Evolutionary conservation across 768 basidiomycete genomes (phyloP).

Genomic region (Daedalea quercina): DNA sequence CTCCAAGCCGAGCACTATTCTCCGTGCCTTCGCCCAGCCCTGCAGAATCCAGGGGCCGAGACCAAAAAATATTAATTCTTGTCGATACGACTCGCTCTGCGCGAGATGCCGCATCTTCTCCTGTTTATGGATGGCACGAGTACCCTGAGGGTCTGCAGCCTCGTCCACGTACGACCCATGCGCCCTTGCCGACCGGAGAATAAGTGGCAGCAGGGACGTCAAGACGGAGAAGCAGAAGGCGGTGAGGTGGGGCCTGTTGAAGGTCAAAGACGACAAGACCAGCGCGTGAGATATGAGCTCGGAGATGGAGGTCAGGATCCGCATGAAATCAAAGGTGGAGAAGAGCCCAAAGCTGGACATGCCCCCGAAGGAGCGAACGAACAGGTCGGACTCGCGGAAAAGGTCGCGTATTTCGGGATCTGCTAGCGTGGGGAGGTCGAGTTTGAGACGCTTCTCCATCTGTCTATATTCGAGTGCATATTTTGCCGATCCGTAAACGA

Average conservation of each 20-base stretch:
- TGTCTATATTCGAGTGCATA: slow-evolving; percentile 76
- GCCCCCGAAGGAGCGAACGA: slow-evolving; percentile 75
- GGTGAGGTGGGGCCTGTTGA: slow-evolving; percentile 43
- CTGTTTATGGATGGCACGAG: slow-evolving; percentile 59
- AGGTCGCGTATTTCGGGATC: slow-evolving; percentile 71
- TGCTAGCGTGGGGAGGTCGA: slow-evolving; percentile 74
- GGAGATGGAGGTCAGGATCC: slow-evolving; percentile 61
- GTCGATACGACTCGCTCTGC: slow-evolving; percentile 68
- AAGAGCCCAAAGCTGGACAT: slow-evolving; percentile 69
- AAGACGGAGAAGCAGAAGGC: slow-evolving; percentile 54
- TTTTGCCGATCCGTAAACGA: slow-evolving; percentile 67
- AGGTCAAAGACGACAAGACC: slow-evolving; percentile 60
- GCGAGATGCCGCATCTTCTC: slow-evolving; percentile 72
- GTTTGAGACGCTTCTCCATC: slow-evolving; percentile 66
- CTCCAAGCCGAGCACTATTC: slow-evolving; percentile 52
- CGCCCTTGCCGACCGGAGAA: slow-evolving; percentile 35
- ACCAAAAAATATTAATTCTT: slow-evolving; percentile 78
- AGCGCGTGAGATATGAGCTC: slow-evolving; percentile 70
- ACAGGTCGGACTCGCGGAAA: slow-evolving; percentile 81
- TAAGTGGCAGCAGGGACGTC: slow-evolving; percentile 53
- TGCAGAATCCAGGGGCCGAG: slow-evolving; percentile 80
- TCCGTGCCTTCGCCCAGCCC: slow-evolving; percentile 65
- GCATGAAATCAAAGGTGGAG: slow-evolving; percentile 75
- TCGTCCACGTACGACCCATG: slow-evolving; percentile 37
- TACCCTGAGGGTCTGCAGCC: slow-evolving; percentile 47